phyloP scores from a whole-genome alignment of 176 grass and related monocot genomes.

The Poa annua region DNA sequence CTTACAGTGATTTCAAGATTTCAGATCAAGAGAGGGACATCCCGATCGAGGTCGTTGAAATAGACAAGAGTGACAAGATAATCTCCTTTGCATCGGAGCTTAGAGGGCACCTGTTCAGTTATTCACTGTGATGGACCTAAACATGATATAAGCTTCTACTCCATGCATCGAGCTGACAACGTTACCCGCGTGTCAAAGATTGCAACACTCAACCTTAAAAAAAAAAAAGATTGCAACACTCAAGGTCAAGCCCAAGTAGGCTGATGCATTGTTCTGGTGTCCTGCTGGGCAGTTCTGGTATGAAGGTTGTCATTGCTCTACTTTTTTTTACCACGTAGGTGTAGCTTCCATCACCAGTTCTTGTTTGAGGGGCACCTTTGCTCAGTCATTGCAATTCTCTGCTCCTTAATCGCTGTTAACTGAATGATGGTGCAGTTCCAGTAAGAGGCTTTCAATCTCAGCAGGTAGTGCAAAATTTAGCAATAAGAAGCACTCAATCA shows the following conservation, averaged over 20 bases:
- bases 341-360: background rate
- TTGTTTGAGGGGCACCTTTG: background rate
- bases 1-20: conserved; percentile 79
- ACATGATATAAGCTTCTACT: no score
- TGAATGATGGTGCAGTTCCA: conserved; percentile 56
- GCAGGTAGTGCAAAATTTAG: conserved; percentile 68
- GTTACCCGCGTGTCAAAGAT: no score
- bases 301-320: no score
- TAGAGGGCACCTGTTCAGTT: conserved; percentile 63
- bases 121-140: no score
- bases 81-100: conserved; percentile 86
- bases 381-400: background rate
- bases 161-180: no score
- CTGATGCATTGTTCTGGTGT: no score
- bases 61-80: conserved; percentile 94
- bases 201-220: no score
- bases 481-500: no score
- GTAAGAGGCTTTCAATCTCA: conserved; percentile 53
- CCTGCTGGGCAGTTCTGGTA: no score
- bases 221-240: no score
- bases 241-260: no score
- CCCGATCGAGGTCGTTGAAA: conserved; percentile 81
- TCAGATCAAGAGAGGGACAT: conserved; percentile 87
- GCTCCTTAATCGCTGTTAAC: background rate
- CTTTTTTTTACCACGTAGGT: conserved; percentile 79